Percentiles rank a stretch among this genome's conserved stretches.
Evolutionary conservation across 345 rosid species (phyloP).

Genomic region (Moricandia arvensis): DNA sequence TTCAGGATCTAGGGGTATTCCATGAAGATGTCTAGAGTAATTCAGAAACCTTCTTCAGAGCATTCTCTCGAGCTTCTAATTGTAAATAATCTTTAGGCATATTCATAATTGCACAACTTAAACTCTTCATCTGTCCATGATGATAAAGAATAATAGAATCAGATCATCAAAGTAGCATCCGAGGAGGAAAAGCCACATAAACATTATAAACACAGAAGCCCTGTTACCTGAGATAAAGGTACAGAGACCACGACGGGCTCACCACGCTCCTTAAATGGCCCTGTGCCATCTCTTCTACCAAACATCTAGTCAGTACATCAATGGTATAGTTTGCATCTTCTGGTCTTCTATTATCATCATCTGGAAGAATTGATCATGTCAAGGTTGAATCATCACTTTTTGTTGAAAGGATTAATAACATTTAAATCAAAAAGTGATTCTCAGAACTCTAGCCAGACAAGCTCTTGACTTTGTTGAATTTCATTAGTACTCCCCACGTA

Average conservation of each 20-base stretch:
- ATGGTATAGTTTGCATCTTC: conserved; percentile 73
- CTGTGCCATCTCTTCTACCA: conserved; percentile 59
- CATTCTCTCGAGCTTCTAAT: conserved; percentile 84
- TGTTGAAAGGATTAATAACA: not conserved
- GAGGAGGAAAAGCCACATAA: not conserved
- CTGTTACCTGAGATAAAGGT: conserved; percentile 65
- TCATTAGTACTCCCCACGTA: conserved; percentile 85
- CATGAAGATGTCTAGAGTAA: conserved; percentile 71
- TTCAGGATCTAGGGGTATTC: conserved; percentile 83
- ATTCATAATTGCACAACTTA: conserved; percentile 75
- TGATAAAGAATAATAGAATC: conserved; percentile 27
- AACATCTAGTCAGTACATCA: conserved; percentile 86
- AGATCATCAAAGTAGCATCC: conserved; percentile 7
- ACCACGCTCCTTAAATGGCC: conserved; percentile 67
- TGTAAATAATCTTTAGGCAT: conserved; percentile 82
- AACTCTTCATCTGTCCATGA: conserved; percentile 56
- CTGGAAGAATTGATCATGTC: conserved; percentile 42
- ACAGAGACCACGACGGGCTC: conserved; percentile 80
- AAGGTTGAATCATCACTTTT: conserved; percentile 10
- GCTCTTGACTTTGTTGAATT: conserved; percentile 66
- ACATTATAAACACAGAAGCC: not conserved
- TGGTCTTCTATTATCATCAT: conserved; percentile 65
- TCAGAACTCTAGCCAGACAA: conserved; percentile 49
- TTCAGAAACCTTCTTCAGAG: conserved; percentile 74
- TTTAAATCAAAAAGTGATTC: not conserved